A percentile compares a stretch with the other conserved stretches of the same genome.
These are phyloP conservation scores for Handroanthus guayacan DNA, from an alignment of 257 asterid species.

Conservation along the genomic window DNA sequence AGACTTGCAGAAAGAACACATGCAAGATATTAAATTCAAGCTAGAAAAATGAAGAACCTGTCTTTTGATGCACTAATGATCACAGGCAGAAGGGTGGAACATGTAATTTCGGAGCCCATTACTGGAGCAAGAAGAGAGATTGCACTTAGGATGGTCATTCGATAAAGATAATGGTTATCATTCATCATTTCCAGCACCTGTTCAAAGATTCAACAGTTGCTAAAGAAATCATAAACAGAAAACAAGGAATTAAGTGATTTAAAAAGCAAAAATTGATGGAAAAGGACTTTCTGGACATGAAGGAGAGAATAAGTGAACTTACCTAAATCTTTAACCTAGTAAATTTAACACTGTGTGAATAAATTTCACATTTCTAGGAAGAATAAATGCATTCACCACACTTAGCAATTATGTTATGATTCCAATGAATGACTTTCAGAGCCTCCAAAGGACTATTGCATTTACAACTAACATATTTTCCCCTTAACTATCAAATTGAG, in stretches of 20 bases:
- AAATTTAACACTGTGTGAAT: too few relatives aligned
- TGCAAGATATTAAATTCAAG: not conserved
- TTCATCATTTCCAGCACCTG: slow-evolving; percentile 67
- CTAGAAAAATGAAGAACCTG: slow-evolving; percentile 42
- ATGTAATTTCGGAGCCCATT: slow-evolving; percentile 72
- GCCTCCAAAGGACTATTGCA: too few relatives aligned
- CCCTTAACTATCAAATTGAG: slow-evolving; percentile 21
- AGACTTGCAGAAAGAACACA: not conserved
- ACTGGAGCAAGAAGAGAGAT: slow-evolving; percentile 72
- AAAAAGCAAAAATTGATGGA: slow-evolving; percentile 23
- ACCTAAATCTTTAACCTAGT: too few relatives aligned
- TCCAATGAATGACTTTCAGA: too few relatives aligned
- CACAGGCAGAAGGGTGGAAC: slow-evolving; percentile 62
- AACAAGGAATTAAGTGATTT: not conserved
- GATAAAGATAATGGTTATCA: slow-evolving; percentile 63
- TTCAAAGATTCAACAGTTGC: not conserved
- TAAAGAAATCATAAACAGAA: not conserved
- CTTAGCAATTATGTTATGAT: too few relatives aligned
- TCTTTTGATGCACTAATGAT: slow-evolving; percentile 58
- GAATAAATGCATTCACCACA: too few relatives aligned
- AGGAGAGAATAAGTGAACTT: too few relatives aligned
- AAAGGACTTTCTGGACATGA: slow-evolving; percentile 45
- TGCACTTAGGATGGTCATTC: slow-evolving; percentile 68
- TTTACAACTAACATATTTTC: too few relatives aligned
- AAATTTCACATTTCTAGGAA: too few relatives aligned